Base-by-base conservation (phyloP, 2,329 filamentous ascomycete species). In the Cryphonectria parasitica region DNA sequence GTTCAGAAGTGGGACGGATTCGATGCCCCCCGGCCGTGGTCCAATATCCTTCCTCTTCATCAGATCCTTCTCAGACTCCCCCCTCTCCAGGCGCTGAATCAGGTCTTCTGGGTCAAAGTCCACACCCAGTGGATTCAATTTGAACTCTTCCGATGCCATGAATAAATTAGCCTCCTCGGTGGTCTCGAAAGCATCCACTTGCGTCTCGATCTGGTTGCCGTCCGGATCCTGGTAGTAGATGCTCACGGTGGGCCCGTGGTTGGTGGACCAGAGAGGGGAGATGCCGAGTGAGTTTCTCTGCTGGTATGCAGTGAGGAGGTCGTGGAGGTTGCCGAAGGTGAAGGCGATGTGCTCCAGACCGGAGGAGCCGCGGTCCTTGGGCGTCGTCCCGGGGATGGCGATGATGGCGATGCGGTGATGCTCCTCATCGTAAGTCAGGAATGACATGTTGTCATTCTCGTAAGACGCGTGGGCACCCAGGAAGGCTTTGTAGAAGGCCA, bases 191-290 rank as follows among this genome's bases (percentile, higher is more conserved):
- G 81, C 82, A 68, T 84, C 82, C 3, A 84, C 80, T 73, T 86
- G 83, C 10, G 79, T 81, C 76, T 87, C 85, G 25, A 87, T 66
- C 72, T 77, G 72, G 74, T 86, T 86, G 13, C 83, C 82, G 72
- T 87, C 84, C 1, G 83, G 84, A 73, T 86, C 85, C 13, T 73
- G 72, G 74, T 86, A 86, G 75, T 86, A 86, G 28, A 86, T 81
- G 73, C 79, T 82, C 0, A 78, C 83, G 2, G 81, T 86, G 1
- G 79, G 77, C 4, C 85, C 84, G 73, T 87, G 85, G 72, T 86
- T 84, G 41, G 84, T 77, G 66, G 75, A 78, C 83, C 82, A 85
- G 4, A 78, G 19, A 0, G 85, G 85, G 31, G 75, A 11, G 54
- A 84, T 81, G 0, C 79, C 81, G 4, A 74, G 68, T 0, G 73